Evolutionary conservation across 768 basidiomycete genomes (phyloP).

Genomic region (Naganishia onofrii): DNA sequence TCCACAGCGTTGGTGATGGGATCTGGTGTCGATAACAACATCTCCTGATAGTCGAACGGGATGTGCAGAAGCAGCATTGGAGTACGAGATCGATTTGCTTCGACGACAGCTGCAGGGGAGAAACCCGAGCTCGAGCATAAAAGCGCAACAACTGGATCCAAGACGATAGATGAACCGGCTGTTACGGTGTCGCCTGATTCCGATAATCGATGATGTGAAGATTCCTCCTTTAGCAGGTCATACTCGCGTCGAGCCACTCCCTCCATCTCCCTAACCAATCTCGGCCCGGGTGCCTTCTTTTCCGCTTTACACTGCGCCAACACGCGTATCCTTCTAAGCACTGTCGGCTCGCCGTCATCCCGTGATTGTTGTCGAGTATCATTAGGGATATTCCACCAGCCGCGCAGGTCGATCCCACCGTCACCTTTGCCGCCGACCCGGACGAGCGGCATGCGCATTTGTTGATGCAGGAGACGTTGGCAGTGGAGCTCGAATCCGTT

Average conservation of each 20-base stretch:
- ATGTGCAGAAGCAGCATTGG: constrained; percentile 79
- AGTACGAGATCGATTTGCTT: constrained; percentile 69
- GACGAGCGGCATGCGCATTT: constrained; percentile 74
- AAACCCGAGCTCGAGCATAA: constrained; percentile 79
- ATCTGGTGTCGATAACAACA: not conserved
- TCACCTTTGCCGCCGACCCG: constrained; percentile 83
- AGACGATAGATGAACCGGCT: not conserved
- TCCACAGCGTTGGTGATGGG: constrained; percentile 13
- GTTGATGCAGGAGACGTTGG: constrained; percentile 60
- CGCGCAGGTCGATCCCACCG: constrained; percentile 81
- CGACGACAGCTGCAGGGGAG: constrained; percentile 66
- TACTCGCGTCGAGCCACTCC: constrained; percentile 65
- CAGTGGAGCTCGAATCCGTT: constrained; percentile 72
- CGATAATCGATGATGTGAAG: not conserved
- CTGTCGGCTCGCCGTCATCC: not conserved
- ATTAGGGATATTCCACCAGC: constrained; percentile 87
- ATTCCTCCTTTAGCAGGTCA: constrained; percentile 54
- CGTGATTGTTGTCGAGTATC: constrained; percentile 6
- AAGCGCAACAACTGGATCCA: constrained; percentile 52
- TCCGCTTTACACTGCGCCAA: constrained; percentile 90
- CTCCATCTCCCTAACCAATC: constrained; percentile 82
- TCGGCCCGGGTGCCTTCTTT: constrained; percentile 72
- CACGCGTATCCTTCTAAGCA: constrained; percentile 63
- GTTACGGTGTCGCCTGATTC: not conserved
- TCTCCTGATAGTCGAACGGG: constrained; percentile 55